Evolutionary conservation across 352 stramenopile species (phyloP).

Genomic region (Globisporangium solare): DNA sequence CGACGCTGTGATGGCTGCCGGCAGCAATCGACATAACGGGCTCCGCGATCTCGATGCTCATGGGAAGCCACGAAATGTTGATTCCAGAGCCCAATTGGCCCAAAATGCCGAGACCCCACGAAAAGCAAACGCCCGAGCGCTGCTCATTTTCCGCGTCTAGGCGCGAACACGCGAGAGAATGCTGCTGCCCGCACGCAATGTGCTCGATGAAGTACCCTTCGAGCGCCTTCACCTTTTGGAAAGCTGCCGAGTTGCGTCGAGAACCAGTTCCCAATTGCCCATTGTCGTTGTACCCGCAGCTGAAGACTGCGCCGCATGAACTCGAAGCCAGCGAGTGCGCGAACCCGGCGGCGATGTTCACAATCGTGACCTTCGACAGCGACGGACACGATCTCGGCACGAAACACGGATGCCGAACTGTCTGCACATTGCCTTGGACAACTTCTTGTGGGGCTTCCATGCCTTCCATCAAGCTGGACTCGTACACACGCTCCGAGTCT

Average conservation of each 20-base stretch:
- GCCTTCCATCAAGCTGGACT: slow-evolving; percentile 29
- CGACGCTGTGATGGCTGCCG: slow-evolving; percentile 74
- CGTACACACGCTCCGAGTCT: slow-evolving; percentile 67
- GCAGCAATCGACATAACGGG: slow-evolving; percentile 55
- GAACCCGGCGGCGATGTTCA: slow-evolving; percentile 57
- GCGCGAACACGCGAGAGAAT: slow-evolving; percentile 60
- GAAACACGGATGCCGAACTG: slow-evolving; percentile 46
- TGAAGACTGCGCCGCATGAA: slow-evolving; percentile 47
- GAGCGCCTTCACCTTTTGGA: slow-evolving; percentile 44
- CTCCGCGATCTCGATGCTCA: slow-evolving; percentile 45
- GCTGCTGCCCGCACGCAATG: slow-evolving; percentile 69
- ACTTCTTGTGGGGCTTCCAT: slow-evolving; percentile 21
- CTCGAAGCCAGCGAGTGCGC: slow-evolving; percentile 66
- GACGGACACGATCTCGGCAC: slow-evolving; percentile 35
- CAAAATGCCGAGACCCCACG: slow-evolving; percentile 72
- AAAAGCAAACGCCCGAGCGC: slow-evolving; percentile 54
- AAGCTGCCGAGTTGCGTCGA: slow-evolving; percentile 59
- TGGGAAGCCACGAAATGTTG: slow-evolving; percentile 60
- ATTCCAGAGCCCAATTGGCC: slow-evolving; percentile 63
- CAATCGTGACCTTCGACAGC: slow-evolving; percentile 43
- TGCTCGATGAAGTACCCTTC: slow-evolving; percentile 47
- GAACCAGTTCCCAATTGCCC: slow-evolving; percentile 66
- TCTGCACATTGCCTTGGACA: slow-evolving; percentile 43
- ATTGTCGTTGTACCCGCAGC: slow-evolving; percentile 84
- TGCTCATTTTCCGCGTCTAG: slow-evolving; percentile 16